Evolutionary conservation across 129 eudicot species (phyloP).

Genomic region (Tagetes patula): DNA sequence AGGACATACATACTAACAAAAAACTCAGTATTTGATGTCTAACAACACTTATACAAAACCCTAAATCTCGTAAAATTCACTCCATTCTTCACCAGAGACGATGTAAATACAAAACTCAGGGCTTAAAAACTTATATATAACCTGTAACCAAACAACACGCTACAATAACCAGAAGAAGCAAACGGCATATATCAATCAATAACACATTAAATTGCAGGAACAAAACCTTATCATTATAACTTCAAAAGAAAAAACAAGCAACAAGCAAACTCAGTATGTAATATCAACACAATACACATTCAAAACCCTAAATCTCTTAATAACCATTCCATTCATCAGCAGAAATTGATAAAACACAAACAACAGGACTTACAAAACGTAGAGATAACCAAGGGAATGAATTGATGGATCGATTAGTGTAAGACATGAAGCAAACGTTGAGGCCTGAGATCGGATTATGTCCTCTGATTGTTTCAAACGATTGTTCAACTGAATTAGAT

Average conservation of each 20-base stretch:
- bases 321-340: background rate
- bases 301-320: conserved; percentile 30
- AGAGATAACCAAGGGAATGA: conserved; percentile 95
- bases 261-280: too few relatives aligned
- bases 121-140: background rate
- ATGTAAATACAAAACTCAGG: background rate
- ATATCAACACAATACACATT: background rate
- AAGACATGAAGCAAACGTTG: conserved; percentile 56
- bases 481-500: conserved; percentile 50
- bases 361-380: conserved; percentile 49
- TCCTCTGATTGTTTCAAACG: conserved; percentile 62
- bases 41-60: background rate
- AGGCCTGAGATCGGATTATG: conserved; percentile 48
- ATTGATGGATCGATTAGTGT: conserved; percentile 59
- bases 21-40: background rate
- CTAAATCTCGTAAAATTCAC: background rate
- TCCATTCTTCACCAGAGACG: background rate
- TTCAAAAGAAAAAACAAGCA: background rate
- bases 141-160: too few relatives aligned
- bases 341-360: background rate
- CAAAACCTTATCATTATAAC: background rate
- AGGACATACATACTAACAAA: background rate
- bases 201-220: background rate
- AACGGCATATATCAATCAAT: background rate
- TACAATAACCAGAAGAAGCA: background rate